Base-by-base conservation (phyloP, 2,329 filamentous ascomycete species). In the Lachnellula suecica region DNA sequence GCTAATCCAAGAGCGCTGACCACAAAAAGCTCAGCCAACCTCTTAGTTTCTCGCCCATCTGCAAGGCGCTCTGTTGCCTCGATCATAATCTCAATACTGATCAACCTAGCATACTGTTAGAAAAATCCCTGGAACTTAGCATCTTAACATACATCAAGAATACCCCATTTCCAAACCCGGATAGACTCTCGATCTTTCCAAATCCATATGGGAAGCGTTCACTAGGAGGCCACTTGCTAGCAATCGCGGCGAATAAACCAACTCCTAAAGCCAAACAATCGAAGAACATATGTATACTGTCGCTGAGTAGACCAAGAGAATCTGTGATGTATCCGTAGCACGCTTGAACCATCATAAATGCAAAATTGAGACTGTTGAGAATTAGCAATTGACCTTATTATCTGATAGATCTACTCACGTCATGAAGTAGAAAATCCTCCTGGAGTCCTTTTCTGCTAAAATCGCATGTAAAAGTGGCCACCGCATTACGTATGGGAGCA, bases 261-360 rank as follows among this genome's bases (percentile, higher is more conserved):
- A 99, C 91, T 1, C 89, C 83, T 24, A 99, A 79, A 19, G 93
- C 94, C 31, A 97, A 85, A 62, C 94, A 99, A 71, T 99, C 94
- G 64, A 99, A 97, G 66, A 99, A 93, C 94, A 99, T 99, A 72
- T 99, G 94, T 58, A 99, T 94, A 65, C 92, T 97, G 71, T 99
- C 94, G 61, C 91, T 96, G 17, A 99, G 82, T n/a, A 99, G 79
- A 2, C 94, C 94, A 4, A 99, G 76, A 0, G 94, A 99, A 61
- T 96, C 92, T 3, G 91, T 97, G 10, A 94, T 74, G 63, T 94
- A 95, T 44, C 94, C 94, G 66, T 99, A 99, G 56, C 93, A 91
- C 37, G 92, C 88, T 66, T 99, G 94, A 1, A 99, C 84, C 29
- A 89, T 74, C 94, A 99, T 99, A 70, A 99, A 99, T 6, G 78